These are phyloP conservation scores for Citrus medica DNA, from an alignment of 345 rosid genomes.

Conservation along the genomic window DNA sequence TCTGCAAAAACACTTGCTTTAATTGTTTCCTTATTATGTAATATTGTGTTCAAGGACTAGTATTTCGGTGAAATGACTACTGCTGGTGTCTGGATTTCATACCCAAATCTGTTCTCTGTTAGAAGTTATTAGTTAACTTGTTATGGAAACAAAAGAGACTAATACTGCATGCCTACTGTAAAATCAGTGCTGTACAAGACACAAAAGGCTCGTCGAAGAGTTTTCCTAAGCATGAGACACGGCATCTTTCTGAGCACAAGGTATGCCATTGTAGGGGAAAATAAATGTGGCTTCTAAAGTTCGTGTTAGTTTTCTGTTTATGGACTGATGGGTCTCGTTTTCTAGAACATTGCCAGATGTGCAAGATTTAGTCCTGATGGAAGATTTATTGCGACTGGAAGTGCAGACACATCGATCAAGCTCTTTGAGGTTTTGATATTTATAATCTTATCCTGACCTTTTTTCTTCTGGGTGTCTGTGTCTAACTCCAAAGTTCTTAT, in stretches of 20 bases:
- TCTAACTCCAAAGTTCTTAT: not conserved
- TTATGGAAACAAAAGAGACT: not conserved
- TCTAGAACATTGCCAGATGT: slow-evolving; percentile 79
- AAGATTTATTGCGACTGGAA: slow-evolving; percentile 77
- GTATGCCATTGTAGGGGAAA: slow-evolving; percentile 20
- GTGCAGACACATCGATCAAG: slow-evolving; percentile 85
- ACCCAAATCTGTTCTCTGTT: not conserved
- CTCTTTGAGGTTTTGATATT: slow-evolving; percentile 62
- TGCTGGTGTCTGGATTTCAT: not conserved
- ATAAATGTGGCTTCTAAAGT: not conserved
- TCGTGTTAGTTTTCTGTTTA: not conserved
- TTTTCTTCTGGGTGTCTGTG: not conserved
- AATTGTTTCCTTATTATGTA: not conserved
- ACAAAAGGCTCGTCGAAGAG: slow-evolving; percentile 59
- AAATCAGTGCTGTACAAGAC: slow-evolving; percentile 48
- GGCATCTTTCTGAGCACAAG: slow-evolving; percentile 81
- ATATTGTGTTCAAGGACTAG: not conserved
- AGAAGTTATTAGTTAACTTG: not conserved
- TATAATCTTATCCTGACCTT: not conserved
- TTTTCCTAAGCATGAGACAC: slow-evolving; percentile 58
- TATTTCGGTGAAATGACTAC: not conserved
- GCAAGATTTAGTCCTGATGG: slow-evolving; percentile 91
- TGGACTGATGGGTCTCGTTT: slow-evolving; percentile 17
- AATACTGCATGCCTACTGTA: slow-evolving; percentile 5
- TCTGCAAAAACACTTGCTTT: not conserved